Conservation (phyloP, 106 monocot species). For the Posidonia australis region DNA sequence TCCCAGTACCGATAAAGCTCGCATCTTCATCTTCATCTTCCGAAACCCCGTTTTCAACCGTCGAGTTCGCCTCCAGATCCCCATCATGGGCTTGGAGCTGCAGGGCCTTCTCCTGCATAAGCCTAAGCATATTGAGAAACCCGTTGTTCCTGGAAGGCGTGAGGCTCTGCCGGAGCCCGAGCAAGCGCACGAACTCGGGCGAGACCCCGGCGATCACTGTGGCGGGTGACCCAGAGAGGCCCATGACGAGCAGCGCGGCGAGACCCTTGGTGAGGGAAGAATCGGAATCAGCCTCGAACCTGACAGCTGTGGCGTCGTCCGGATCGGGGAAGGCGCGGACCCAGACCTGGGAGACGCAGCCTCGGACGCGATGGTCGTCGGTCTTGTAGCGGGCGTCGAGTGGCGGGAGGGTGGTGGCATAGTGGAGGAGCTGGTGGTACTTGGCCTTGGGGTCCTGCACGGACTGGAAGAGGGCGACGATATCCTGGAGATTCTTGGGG, state of each 20-base stretch:
- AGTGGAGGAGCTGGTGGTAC: slow-evolving; percentile 96
- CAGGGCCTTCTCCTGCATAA: slow-evolving; percentile 76
- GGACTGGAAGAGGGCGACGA: slow-evolving; percentile 80
- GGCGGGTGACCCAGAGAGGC: slow-evolving; percentile 43
- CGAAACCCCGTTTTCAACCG: background rate
- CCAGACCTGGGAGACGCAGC: slow-evolving; percentile 96
- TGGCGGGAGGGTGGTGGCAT: slow-evolving; percentile 47
- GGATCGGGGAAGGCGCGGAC: slow-evolving; percentile 73
- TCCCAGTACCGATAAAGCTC: background rate
- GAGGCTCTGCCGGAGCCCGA: slow-evolving; percentile 73
- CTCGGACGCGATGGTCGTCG: slow-evolving; percentile 60
- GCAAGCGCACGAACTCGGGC: slow-evolving; percentile 54
- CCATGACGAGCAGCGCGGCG: slow-evolving; percentile 63
- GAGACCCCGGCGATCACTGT: slow-evolving; percentile 29
- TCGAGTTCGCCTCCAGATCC: background rate
- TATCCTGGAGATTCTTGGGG: slow-evolving; percentile 51
- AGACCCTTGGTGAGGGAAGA: slow-evolving; percentile 69
- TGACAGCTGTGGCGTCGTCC: slow-evolving; percentile 14
- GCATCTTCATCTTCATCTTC: background rate
- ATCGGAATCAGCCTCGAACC: slow-evolving; percentile 84
- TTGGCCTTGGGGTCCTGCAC: slow-evolving; percentile 63
- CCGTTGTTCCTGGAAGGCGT: slow-evolving; percentile 83
- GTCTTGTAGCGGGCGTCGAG: slow-evolving; percentile 48
- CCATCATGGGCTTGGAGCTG: slow-evolving; percentile 11
- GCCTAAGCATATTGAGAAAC: slow-evolving; percentile 71